Evolutionary conservation across 169 alveolate genomes (phyloP).

Genomic region (Plasmodium gonderi): DNA sequence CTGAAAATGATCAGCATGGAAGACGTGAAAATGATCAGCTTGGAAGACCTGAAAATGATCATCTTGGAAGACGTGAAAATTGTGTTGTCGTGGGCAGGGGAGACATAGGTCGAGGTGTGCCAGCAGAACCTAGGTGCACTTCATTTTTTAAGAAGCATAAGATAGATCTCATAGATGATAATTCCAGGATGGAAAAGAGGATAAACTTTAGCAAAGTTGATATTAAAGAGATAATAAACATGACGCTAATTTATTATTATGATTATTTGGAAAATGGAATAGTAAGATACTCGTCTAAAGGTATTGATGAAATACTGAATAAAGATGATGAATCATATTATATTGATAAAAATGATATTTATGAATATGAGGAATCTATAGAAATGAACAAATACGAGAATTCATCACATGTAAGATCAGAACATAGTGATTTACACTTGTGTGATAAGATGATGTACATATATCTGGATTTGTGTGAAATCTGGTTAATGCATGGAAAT

Average conservation of each 20-base stretch:
- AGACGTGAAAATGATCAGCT: too few species aligned
- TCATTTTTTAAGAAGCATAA: too few species aligned
- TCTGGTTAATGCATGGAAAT: slow-evolving; percentile 61
- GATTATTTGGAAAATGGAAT: slow-evolving; percentile 14
- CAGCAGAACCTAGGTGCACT: too few species aligned
- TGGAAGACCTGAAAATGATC: too few species aligned
- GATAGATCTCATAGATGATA: too few species aligned
- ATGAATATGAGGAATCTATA: slow-evolving; percentile 39
- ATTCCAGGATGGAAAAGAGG: background rate
- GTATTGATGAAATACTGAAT: background rate
- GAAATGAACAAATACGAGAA: slow-evolving; percentile 27
- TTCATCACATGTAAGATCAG: background rate
- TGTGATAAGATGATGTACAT: slow-evolving; percentile 19
- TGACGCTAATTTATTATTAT: slow-evolving; percentile 35
- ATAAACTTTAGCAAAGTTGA: background rate
- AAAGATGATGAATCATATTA: background rate
- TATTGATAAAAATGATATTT: slow-evolving; percentile 53
- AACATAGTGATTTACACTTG: background rate
- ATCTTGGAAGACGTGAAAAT: too few species aligned
- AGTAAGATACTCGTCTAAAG: slow-evolving; percentile 12
- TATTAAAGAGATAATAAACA: slow-evolving; percentile 36
- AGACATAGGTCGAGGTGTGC: too few species aligned
- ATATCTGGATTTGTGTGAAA: slow-evolving; percentile 70
- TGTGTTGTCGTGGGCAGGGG: too few species aligned
- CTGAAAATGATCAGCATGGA: too few species aligned